Evolutionary conservation across 176 grass and related monocot species (phyloP), one percentile per base, ranked within the genome.

Genomic region (Oryza glumipatula): DNA sequence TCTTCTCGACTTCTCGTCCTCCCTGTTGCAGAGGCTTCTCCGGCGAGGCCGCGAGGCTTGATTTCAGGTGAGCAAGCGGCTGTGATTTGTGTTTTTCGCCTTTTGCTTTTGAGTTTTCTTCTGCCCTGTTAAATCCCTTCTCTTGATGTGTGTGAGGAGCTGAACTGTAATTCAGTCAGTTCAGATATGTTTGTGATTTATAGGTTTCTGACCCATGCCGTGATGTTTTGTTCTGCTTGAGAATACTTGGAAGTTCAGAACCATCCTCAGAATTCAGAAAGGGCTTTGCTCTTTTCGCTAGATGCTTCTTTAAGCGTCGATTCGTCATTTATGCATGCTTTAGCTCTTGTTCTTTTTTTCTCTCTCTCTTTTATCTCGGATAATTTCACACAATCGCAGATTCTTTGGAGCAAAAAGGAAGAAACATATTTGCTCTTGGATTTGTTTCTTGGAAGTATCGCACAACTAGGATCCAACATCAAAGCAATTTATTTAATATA

Each of bases 61-160:
- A n/a, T 61, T 68, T 65, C 71, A 81, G 88, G 88, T 89, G 71
- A 84, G 81, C 87, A 74, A 7, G 65, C 65, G 11, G 26, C 11
- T 35, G 17, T 8, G 26, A 0, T 17, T 46, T 68, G 8, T 44
- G 22, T 9, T 32, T 56, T 28, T 28, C 28, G 1, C 28, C 28
- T n/a, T 56, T 56, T 33, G 30, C 0, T 7, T 78, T 38, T 21
- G 17, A 24, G 65, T 43, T 63, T 58, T 41, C 28, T 23, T 80
- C 70, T 17, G 30, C 22, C 43, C 4, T 7, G 5, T 36, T 3
- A 9, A 11, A 28, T 28, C 47, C 15, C 7, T 23, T 13, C 5
- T 9, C 14, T 49, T 21, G 24, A 60, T 54, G 9, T 2, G 3
- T 2, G 3, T 0, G 65, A 69, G 61, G 0, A 67, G 64, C 6